Evolutionary conservation across 768 basidiomycete species (phyloP), one percentile per base, ranked within the genome.

Genomic region (Pisolithus tinctorius): DNA sequence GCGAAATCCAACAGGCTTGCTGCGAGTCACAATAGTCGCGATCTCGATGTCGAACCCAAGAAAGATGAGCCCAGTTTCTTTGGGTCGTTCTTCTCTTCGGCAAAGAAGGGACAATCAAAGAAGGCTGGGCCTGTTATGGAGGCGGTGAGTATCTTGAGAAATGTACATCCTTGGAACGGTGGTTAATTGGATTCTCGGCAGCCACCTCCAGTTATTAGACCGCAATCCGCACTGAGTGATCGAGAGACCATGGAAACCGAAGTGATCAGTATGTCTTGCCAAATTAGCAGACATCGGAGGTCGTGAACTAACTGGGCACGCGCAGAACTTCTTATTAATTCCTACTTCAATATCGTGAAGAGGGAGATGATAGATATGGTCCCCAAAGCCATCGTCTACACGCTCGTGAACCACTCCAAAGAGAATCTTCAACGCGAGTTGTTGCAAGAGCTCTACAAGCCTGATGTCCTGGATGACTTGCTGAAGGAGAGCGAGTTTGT

Each of bases 301-400:
- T 25, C 20, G 13, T 10, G 39, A 41, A n/a, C 47, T 52, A 16
- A 59, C n/a, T 38, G 16, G 34, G 5, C 44, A 41, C 9, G 11
- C 38, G 29, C 63, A 94, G 93, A 99, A 70, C 79, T 97, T 44
- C 83, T 99, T 63, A 98, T 98, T 60, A 80, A 88, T 66, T 96
- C 93, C 4, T 97, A 97, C 71, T 97, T 88, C 78, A 93, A 96
- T 72, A 93, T 97, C 58, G 92, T 97, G 50, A 98, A 99, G 74
- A 86, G 94, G 52, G 95, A 97, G 71, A 93, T 98, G 89, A 98
- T 98, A 62, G 95, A 98, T 70, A 96, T 96, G 93, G 90, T 98
- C 25, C 95, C 95, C 7, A 99, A 99, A 69, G 91, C 91, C 16
- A 92, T 96, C 65, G 83, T 88, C 9, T 73, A 89, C 56, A 97